Percentiles rank a stretch among this genome's conserved stretches.
phyloP scores from a whole-genome alignment of 345 rosid species.

The Eucalyptus paniculata region DNA sequence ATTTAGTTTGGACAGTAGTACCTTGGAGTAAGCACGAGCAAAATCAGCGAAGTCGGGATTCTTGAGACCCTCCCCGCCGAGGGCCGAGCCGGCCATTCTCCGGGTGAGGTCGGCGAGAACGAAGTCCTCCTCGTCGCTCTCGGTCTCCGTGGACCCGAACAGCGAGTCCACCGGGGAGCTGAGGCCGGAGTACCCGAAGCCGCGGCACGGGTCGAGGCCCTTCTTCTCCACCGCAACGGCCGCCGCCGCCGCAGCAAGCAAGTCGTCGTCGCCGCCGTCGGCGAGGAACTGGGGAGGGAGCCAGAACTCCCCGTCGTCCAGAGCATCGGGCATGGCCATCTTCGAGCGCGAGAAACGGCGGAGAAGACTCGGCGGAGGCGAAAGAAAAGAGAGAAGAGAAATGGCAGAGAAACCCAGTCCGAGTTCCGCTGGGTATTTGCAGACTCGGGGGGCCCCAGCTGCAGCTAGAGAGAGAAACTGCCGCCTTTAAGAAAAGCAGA shows the following conservation, averaged over 20 bases:
- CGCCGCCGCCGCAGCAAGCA: slow-evolving; percentile 8
- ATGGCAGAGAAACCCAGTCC: background rate
- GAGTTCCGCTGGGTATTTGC: background rate
- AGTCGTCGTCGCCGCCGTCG: slow-evolving; percentile 35
- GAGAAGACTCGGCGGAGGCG: background rate
- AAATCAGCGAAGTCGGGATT: background rate
- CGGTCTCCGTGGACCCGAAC: slow-evolving; percentile 43
- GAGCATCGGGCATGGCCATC: slow-evolving; percentile 36
- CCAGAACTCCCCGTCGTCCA: slow-evolving; percentile 62
- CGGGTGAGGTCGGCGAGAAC: background rate
- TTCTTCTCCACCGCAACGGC: slow-evolving; percentile 1
- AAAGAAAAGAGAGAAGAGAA: background rate
- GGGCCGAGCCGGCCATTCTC: background rate
- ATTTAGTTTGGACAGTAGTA: background rate
- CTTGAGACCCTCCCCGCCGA: background rate
- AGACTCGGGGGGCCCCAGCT: background rate
- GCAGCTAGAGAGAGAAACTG: background rate
- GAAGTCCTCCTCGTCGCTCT: slow-evolving; percentile 46
- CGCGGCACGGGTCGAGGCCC: slow-evolving; percentile 1
- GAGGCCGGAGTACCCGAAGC: slow-evolving; percentile 30
- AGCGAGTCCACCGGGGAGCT: slow-evolving; percentile 54
- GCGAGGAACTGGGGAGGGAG: slow-evolving; percentile 67
- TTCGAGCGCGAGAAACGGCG: background rate
- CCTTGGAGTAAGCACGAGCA: background rate
- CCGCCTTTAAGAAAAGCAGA: background rate